Percentiles rank a stretch among this genome's conserved stretches.
These are phyloP conservation scores for Penicillium rolfsii DNA, from an alignment of 2,329 filamentous ascomycete species.

Conservation along the genomic window DNA sequence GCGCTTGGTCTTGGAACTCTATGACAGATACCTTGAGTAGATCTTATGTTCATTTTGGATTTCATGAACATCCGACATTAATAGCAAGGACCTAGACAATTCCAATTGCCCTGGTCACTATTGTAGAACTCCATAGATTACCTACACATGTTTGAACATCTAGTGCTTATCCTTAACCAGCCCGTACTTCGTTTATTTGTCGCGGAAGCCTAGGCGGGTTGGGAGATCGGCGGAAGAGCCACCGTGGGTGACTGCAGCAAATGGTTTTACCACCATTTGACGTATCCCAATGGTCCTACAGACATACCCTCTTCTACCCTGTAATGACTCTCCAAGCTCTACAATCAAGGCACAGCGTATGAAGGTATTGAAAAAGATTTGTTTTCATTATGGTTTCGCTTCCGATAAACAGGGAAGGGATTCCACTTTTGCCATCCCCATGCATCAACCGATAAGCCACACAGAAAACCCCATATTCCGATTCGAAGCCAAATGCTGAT, in stretches of 20 bases:
- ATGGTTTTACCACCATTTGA: not conserved
- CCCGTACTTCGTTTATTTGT: not conserved
- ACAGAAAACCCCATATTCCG: conserved; percentile 30
- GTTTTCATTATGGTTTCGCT: conserved; percentile 37
- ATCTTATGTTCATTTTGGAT: not conserved
- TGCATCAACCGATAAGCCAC: conserved; percentile 28
- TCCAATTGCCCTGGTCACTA: not conserved
- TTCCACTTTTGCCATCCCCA: conserved; percentile 35
- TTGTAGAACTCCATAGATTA: not conserved
- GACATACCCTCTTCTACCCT: not conserved
- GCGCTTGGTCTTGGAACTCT: not conserved
- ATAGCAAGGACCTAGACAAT: not conserved
- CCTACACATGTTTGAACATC: not conserved
- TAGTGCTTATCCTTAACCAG: not conserved
- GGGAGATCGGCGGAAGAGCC: not conserved
- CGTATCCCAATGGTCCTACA: not conserved
- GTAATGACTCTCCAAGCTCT: not conserved
- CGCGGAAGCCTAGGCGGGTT: no score
- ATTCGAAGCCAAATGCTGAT: conserved; percentile 30
- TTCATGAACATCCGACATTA: not conserved
- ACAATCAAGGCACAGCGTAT: conserved; percentile 11
- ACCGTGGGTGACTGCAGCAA: not conserved
- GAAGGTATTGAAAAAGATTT: conserved; percentile 27
- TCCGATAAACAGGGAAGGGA: conserved; percentile 28
- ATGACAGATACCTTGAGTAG: not conserved